Evolutionary conservation across 371 early-diverging fungal genomes (phyloP), one percentile per base, ranked within the genome.

Genomic region (Mucor circinelloides): DNA sequence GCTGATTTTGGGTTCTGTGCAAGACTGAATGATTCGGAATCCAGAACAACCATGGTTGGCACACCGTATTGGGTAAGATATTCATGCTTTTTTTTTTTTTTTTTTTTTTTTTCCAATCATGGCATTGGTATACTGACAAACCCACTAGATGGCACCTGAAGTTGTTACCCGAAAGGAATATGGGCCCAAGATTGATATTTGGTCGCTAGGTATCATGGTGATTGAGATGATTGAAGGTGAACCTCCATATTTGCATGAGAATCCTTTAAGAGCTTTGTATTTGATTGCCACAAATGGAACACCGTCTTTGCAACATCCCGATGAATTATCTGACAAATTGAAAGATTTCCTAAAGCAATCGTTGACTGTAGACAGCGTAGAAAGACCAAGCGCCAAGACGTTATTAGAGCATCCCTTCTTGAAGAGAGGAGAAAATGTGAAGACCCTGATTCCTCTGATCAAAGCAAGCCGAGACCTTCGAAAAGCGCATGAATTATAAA

Each of bases 1-100:
- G 85, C 92, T 57, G 96, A 96, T 80, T 95, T 97, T 83, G 96
- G 96, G 0, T 94, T 95, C 69, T 94, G 94, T 76, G 94, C 94
- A 27, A 90, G 92, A 72, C 73, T 94, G 36, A 89, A 89, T 58
- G 92, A 91, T 36, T 80, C 77, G 19, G 78, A 85, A 64, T 74
- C 87, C 38, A 87, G 95, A 58, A 90, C 88, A 12, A 94, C 95
- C 0, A 91, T 94, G 87, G 93, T 91, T 30, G 94, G 94, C 19
- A 93, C 94, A 61, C 92, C 93, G 4, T 93, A 93, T 79, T 93
- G 93, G 91, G 78, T 78, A 72, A 68, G 70, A 21, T 48, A 48
- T 34, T 34, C 9, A 34, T 9, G 44, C 15, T 3, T 15, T 15
- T 42, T 10, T 36, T 36, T 36, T 36, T 36, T 36, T 36, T 36